phyloP scores from a whole-genome alignment of 169 alveolate genomes.

The Plasmodium vivax region DNA sequence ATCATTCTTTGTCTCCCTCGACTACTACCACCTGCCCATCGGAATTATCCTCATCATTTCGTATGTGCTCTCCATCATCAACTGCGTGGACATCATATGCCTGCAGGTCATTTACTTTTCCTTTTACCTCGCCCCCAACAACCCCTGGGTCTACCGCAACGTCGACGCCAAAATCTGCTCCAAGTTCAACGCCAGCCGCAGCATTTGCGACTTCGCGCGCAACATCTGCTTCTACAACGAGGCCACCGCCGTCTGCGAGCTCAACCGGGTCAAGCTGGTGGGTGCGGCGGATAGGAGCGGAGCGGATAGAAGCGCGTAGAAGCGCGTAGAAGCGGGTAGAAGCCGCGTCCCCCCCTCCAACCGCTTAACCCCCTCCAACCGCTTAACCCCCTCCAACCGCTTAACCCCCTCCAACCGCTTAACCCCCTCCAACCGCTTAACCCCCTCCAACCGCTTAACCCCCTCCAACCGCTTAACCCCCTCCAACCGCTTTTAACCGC shows the following conservation, averaged over 20 bases:
- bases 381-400: neutral
- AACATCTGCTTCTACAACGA: constrained; percentile 54
- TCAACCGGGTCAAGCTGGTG: constrained; percentile 50
- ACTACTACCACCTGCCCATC: constrained; percentile 29
- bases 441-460: neutral
- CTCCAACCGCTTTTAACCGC: neutral
- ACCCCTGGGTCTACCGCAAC: constrained; percentile 57
- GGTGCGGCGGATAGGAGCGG: neutral
- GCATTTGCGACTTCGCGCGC: constrained; percentile 29
- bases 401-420: no score
- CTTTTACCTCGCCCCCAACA: neutral
- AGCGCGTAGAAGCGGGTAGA: neutral
- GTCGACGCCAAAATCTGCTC: constrained; percentile 47
- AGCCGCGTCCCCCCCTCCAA: neutral
- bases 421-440: no score
- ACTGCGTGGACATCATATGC: constrained; percentile 29
- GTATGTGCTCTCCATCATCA: constrained; percentile 38
- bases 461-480: neutral
- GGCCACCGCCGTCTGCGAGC: constrained; percentile 6
- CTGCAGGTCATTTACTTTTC: constrained; percentile 18
- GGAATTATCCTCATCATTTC: constrained; percentile 36
- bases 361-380: neutral
- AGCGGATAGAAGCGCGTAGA: no score
- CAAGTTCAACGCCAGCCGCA: constrained; percentile 38
- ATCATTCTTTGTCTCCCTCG: constrained; percentile 33